Evolutionary conservation across 177 flowering plant species (phyloP), one percentile per base, ranked within the genome.

Genomic region (Vitis hybrid): DNA sequence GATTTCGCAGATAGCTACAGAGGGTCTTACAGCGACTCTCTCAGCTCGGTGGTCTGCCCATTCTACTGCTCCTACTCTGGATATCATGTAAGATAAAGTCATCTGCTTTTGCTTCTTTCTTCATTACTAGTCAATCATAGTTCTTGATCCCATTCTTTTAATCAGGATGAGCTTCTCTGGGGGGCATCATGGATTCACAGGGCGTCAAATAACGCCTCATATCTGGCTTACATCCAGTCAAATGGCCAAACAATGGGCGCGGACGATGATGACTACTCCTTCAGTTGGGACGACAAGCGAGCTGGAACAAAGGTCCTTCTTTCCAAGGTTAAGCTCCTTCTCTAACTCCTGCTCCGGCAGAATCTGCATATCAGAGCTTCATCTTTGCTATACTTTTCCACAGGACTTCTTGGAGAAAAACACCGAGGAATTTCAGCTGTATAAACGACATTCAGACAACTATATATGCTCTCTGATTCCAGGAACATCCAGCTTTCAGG

Each of bases 51-150:
- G 1, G 98, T 89, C 66, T 93, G 99, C 77, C 99, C 99, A 60
- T 95, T 89, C 77, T 95, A 95, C 79, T 93, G 99, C 85, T 91
- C 96, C 4, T 95, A 90, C 77, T 91, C 97, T 12, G 99, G 99
- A 60, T 95, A 87, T 83, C 81, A 91, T 24, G 99, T 93, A 79
- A 86, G 83, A 61, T 2, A 14, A 15, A 40, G 6, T 11, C 4
- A 4, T 16, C 7, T 24, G n/a, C 27, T 40, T 59, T 52, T 67
- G 6, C 12, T 52, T 60, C 32, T 66, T 19, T 49, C 59, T 13
- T 12, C 46, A 30, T 35, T 6, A 11, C 7, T 60, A 35, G 24
- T 55, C 54, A n/a, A 32, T 14, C 40, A 27, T 56, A 24, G 18
- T 60, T 67, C 9, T 52, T 75, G 21, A 59, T 61, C 14, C n/a